A percentile compares a stretch with the other conserved stretches of the same genome.
phyloP scores from a whole-genome alignment of 1,284 basidiomycete species.

The Ceratobasidium sp. region DNA sequence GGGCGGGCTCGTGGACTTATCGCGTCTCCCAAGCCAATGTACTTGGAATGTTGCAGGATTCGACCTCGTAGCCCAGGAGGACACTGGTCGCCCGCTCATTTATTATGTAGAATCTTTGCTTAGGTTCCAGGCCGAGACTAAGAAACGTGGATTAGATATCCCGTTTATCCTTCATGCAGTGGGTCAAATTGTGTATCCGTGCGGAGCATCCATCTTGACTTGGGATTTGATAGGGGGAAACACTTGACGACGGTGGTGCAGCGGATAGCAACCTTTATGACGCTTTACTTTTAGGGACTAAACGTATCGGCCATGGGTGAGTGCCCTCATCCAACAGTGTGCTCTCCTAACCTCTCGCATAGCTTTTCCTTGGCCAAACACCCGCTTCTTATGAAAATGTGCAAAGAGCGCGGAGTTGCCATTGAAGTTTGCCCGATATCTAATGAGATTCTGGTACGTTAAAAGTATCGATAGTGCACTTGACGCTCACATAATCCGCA shows the following conservation, averaged over 20 bases:
- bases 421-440: slow-evolving; percentile 53
- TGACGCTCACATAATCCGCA: background rate
- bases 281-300: slow-evolving; percentile 31
- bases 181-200: slow-evolving; percentile 52
- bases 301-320: slow-evolving; percentile 38
- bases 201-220: slow-evolving; percentile 75
- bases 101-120: slow-evolving; percentile 75
- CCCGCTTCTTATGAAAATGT: background rate
- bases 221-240: background rate
- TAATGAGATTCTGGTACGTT: slow-evolving; percentile 49
- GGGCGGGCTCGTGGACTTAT: background rate
- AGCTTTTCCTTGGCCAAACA: background rate
- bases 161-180: slow-evolving; percentile 82
- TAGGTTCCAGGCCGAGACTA: slow-evolving; percentile 69
- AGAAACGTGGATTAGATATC: slow-evolving; percentile 71
- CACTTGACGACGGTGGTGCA: slow-evolving; percentile 32
- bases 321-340: background rate
- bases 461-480: background rate
- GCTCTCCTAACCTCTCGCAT: background rate
- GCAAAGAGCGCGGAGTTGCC: slow-evolving; percentile 52
- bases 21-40: background rate
- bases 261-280: slow-evolving; percentile 37
- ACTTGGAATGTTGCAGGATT: slow-evolving; percentile 66
- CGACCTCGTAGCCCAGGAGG: slow-evolving; percentile 86
- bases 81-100: slow-evolving; percentile 70